A percentile compares a stretch with the other conserved stretches of the same genome.
phyloP scores from a whole-genome alignment of 2,329 filamentous ascomycete genomes.

The Fusarium newnesense region DNA sequence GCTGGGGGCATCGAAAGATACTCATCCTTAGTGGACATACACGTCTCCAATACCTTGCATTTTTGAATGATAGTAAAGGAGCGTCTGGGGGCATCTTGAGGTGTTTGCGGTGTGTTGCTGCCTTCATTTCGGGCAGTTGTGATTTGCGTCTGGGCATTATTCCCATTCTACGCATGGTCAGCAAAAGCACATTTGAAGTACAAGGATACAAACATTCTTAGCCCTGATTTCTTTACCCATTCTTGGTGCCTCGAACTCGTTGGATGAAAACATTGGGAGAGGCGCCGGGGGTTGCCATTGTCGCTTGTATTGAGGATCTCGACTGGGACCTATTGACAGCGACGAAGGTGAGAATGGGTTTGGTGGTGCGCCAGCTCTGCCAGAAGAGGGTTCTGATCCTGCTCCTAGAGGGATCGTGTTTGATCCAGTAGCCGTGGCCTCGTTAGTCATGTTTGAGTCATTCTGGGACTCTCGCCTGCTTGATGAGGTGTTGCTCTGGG shows the following conservation, averaged over 20 bases:
- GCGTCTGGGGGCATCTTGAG: rapidly evolving
- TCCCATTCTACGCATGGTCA: background rate
- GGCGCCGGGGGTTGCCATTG: too few relatives aligned
- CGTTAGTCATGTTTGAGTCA: rapidly evolving
- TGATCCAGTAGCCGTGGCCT: rapidly evolving
- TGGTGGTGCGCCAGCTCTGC: background rate
- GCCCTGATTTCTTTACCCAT: background rate
- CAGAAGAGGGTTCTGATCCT: rapidly evolving
- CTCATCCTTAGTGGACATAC: background rate
- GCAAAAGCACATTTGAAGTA: rapidly evolving
- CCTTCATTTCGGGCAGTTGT: background rate
- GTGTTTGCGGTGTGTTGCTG: background rate
- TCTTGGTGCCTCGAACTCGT: background rate
- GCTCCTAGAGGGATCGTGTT: rapidly evolving
- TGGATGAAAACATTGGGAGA: rapidly evolving
- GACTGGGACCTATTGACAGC: background rate
- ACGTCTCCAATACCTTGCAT: background rate
- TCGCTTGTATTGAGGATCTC: background rate
- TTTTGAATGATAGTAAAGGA: background rate
- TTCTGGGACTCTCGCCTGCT: background rate
- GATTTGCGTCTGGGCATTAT: background rate
- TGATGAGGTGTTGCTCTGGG: background rate
- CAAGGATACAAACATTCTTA: background rate
- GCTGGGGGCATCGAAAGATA: background rate
- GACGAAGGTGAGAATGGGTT: background rate